Percentiles rank a stretch among this genome's conserved stretches.
Evolutionary conservation across 176 grass and related monocot genomes (phyloP).

Genomic region (Phoenix dactylifera): DNA sequence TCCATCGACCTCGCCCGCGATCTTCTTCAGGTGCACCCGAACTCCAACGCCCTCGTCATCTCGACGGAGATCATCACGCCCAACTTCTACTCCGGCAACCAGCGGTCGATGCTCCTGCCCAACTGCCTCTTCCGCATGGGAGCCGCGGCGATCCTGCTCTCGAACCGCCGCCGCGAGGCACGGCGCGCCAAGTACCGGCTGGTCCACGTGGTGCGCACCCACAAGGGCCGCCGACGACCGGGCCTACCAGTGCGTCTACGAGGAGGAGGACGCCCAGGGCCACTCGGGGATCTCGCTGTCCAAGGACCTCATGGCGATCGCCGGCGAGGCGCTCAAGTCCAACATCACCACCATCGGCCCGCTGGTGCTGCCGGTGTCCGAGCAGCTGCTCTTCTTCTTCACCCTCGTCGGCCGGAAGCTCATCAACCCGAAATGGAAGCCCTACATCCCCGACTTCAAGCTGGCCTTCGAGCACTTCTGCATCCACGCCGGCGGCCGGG

Average conservation of each 20-base stretch:
- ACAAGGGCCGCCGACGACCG: conserved; percentile 77
- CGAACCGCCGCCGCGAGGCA: too few species aligned
- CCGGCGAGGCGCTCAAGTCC: conserved; percentile 11
- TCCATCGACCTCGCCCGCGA: too few species aligned
- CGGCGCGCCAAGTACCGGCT: conserved; percentile 35
- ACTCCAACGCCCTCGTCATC: too few species aligned
- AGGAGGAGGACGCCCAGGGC: conserved; percentile 55
- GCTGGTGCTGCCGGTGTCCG: conserved; percentile 14
- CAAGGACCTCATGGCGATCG: conserved; percentile 15
- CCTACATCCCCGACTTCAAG: conserved; percentile 63
- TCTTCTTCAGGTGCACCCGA: too few species aligned
- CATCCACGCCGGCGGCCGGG: conserved; percentile 77
- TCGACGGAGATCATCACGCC: too few species aligned
- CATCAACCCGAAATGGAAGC: too few species aligned
- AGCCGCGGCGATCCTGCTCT: too few species aligned
- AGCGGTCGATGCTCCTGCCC: too few species aligned
- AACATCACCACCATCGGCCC: conserved; percentile 17
- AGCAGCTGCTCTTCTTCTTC: conserved; percentile 18
- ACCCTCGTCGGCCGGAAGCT: background rate
- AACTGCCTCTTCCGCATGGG: too few species aligned
- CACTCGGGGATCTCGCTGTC: conserved; percentile 2
- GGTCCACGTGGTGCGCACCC: conserved; percentile 75
- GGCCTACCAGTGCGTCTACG: conserved; percentile 72
- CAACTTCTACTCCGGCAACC: too few species aligned
- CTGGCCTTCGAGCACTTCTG: conserved; percentile 89